Evolutionary conservation across 2,329 filamentous ascomycete genomes (phyloP).

Genomic region (Aspergillus texensis): DNA sequence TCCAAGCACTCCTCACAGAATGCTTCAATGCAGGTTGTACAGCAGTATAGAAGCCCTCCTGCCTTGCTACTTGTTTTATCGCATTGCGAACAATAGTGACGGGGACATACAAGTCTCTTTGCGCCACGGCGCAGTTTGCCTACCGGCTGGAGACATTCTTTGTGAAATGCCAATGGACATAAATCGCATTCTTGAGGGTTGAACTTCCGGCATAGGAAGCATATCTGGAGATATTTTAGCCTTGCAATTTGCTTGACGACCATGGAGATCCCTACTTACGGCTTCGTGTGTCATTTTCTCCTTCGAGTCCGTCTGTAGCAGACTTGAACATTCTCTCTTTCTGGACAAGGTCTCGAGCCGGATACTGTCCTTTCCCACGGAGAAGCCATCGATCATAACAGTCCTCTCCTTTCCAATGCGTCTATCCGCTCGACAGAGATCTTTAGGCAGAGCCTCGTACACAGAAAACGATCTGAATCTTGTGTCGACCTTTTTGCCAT

Average conservation of each 20-base stretch:
- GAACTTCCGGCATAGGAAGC: conserved; percentile 18
- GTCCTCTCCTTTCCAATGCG: conserved; percentile 61
- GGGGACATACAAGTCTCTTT: conserved; percentile 48
- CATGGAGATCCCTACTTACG: conserved; percentile 16
- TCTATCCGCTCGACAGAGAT: conserved; percentile 51
- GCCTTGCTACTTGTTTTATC: conserved; percentile 51
- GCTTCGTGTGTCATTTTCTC: conserved; percentile 48
- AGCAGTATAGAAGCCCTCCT: conserved; percentile 51
- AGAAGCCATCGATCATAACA: conserved; percentile 59
- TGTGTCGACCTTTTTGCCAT: conserved; percentile 53
- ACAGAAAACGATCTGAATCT: conserved; percentile 27
- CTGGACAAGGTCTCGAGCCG: conserved; percentile 48
- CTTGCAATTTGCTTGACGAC: background rate
- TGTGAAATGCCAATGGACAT: conserved; percentile 60
- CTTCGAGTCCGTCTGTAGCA: background rate
- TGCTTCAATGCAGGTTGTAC: conserved; percentile 57
- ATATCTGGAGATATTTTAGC: conserved; percentile 17
- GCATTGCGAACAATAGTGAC: conserved; percentile 59
- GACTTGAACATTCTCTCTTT: background rate
- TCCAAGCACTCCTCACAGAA: conserved; percentile 64
- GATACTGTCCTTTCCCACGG: conserved; percentile 59
- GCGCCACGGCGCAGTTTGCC: background rate
- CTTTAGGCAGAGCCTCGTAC: conserved; percentile 31
- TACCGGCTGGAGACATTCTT: conserved; percentile 47
- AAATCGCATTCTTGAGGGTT: conserved; percentile 23